Conservation (phyloP, 1,284 basidiomycete genomes). For the Ceratorhiza oryzae-sativae region DNA sequence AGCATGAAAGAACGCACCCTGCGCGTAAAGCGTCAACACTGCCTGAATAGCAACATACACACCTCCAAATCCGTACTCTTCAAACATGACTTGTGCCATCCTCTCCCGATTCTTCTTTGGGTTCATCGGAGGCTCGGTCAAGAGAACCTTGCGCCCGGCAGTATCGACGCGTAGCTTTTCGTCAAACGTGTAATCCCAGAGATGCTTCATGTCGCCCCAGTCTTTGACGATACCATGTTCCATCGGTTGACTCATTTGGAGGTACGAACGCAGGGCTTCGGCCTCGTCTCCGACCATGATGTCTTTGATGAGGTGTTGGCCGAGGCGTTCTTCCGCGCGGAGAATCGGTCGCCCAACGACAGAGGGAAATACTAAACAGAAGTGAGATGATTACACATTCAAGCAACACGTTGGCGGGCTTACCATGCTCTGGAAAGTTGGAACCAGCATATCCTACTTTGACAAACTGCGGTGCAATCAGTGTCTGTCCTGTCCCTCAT, state of each 20-base stretch:
- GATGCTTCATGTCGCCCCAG: slow-evolving; percentile 98
- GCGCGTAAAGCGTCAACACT: slow-evolving; percentile 96
- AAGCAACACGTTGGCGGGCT: slow-evolving; percentile 45
- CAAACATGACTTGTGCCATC: slow-evolving; percentile 99
- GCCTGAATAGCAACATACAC: slow-evolving; percentile 99
- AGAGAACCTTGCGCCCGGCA: slow-evolving; percentile 85
- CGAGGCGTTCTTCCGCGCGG: slow-evolving; percentile 94
- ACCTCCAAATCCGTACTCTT: slow-evolving; percentile 95
- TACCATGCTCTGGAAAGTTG: slow-evolving; percentile 98
- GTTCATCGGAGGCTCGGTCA: slow-evolving; percentile 99
- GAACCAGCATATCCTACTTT: slow-evolving; percentile 98
- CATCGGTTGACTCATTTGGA: slow-evolving; percentile 98
- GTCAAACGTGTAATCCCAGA: slow-evolving; percentile 99
- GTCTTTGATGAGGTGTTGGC: slow-evolving; percentile 86
- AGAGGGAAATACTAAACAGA: slow-evolving; percentile 84
- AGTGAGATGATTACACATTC: slow-evolving; percentile 3
- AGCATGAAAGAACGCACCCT: slow-evolving; percentile 69
- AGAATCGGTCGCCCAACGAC: slow-evolving; percentile 96
- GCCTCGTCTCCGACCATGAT: slow-evolving; percentile 99
- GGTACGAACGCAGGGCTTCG: slow-evolving; percentile 90
- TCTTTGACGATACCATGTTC: slow-evolving; percentile 99
- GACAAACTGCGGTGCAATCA: slow-evolving; percentile 73
- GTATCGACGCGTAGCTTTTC: slow-evolving; percentile 94
- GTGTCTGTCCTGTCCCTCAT: slow-evolving; percentile 22
- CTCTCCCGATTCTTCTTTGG: slow-evolving; percentile 90